Base-by-base conservation (phyloP, 345 rosid species). In the Euphorbia tirucalli region DNA sequence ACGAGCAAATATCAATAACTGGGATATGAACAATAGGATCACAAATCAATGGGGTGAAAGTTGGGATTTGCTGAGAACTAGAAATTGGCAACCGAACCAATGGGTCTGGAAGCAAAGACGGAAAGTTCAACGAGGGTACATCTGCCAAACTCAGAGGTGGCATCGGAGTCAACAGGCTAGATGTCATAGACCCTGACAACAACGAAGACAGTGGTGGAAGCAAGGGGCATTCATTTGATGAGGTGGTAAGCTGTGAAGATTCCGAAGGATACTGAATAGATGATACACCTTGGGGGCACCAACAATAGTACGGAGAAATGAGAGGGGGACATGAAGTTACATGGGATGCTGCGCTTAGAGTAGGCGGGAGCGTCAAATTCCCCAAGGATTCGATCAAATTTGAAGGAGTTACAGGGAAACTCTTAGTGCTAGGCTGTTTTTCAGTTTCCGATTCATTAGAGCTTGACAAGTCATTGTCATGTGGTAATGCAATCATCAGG, bases 1-100 rank as follows among this genome's bases (percentile, higher is more conserved):
- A 87, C 5, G 99, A 95, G 85, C 89, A 95, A 71, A 93, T 83
- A 83, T 93, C 96, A 15, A 96, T 88, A 11, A 91, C 87, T 0
- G 99, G 99, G 48, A 93, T 73, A 50, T 96, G 99, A 71, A 96
- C 97, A 54, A 96, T 93, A 1, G 99, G 88, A 60, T 96, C 99
- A 10, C 99, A 93, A 67, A 96, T 91, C 35, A 93, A 77, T 41
- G 99, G 98, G 0, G 87, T 87, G 68, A 95, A 93, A 63, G 92
- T 87, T 1, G 88, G 87, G 74, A 92, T 80, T 76, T 85, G 91
- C 81, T 87, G 93, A 48, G 93, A 81, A 11, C 81, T 75, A 2
- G 90, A 63, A 37, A 83, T 74, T 0, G 90, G 96, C 71, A 90
- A 68, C 49, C 84, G 79, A 70, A 82, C 74, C 77, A 90, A 69